Evolutionary conservation across 169 alveolate genomes (phyloP), one percentile per base, ranked within the genome.

Genomic region (Cyclospora cayetanensis): DNA sequence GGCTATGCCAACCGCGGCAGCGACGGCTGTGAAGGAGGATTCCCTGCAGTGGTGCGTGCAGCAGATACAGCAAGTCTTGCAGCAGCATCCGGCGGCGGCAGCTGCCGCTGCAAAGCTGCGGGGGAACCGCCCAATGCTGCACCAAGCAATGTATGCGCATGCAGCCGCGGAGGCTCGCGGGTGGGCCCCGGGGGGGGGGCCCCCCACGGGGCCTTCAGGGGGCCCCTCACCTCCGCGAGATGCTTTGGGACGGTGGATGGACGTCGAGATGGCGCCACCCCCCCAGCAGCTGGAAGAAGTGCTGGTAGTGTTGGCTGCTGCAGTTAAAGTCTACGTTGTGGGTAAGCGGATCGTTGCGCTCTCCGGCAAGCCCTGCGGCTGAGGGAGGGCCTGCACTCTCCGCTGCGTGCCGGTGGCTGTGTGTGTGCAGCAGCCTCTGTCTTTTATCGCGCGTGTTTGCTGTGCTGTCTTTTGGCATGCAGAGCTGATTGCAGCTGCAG

Each of bases 21-120:
- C 83, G 31, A 53, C 37, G 27, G 25, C 83, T 0, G 83, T 70
- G 20, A 70, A 70, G 83, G 92, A 85, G 15, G 92, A 85, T 37
- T 85, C 92, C 27, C 84, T 85, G 43, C 92, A 85, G 74, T 85
- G 92, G 92, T 85, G 92, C 7, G 68, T 41, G 50, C 84, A 66
- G 92, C 85, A 85, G 92, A 85, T 85, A 11, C 92, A 66, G 92
- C 92, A 85, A 42, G 85, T 66, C 76, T 53, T 85, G 41, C 74
- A 27, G 55, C 83, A 85, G 84, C 70, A 85, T 31, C 85, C 85
- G 2, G 74, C 22, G 68, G 55, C 53, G 27, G 68, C 92, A 37
- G 84, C 85, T 27, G 82, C 92, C 39, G 90, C 90, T 5, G 79
- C 65, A 31, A 29, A 55, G 29, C 20, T 34, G 22, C 43, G 92